Conservation (phyloP, 768 basidiomycete genomes). For the Fomitopsis pulvina region DNA sequence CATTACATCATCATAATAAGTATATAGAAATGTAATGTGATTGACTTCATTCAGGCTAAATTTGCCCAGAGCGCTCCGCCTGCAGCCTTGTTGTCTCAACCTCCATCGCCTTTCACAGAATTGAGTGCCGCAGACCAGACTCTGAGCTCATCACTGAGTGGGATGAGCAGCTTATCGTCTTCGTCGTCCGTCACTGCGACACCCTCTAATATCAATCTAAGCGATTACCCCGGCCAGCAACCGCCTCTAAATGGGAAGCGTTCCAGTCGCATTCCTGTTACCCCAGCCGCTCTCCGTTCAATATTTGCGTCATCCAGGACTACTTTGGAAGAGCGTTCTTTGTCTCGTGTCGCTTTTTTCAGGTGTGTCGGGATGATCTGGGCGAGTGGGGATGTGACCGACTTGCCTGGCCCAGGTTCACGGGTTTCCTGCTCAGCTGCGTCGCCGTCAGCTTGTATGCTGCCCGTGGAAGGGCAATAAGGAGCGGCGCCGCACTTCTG, state of each 20-base stretch:
- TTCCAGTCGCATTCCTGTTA: slow-evolving; percentile 70
- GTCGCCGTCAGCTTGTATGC: slow-evolving; percentile 73
- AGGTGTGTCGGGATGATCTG: slow-evolving; percentile 36
- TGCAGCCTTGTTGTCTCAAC: not conserved
- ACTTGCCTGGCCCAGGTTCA: slow-evolving; percentile 43
- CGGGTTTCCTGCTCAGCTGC: slow-evolving; percentile 79
- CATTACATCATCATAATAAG: not conserved
- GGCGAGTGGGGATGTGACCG: not conserved
- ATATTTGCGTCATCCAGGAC: slow-evolving; percentile 86
- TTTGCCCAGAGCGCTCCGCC: not conserved
- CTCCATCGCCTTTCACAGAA: not conserved
- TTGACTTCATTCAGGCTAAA: too few species aligned
- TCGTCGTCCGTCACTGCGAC: slow-evolving; percentile 19
- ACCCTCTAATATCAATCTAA: slow-evolving; percentile 15
- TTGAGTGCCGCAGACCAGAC: not conserved
- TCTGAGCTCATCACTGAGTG: not conserved
- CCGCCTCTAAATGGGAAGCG: slow-evolving; percentile 12
- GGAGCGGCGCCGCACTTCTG: slow-evolving; percentile 56
- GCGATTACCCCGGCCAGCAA: slow-evolving; percentile 2
- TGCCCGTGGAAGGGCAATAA: slow-evolving; percentile 63
- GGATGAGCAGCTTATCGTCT: slow-evolving; percentile 17
- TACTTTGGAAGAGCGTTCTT: slow-evolving; percentile 73
- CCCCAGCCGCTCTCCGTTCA: slow-evolving; percentile 72
- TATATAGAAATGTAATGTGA: not conserved
- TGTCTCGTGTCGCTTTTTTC: slow-evolving; percentile 84